A percentile compares a stretch with the other conserved stretches of the same genome.
Evolutionary conservation across 345 rosid species (phyloP).

Genomic region (Angophora floribunda): DNA sequence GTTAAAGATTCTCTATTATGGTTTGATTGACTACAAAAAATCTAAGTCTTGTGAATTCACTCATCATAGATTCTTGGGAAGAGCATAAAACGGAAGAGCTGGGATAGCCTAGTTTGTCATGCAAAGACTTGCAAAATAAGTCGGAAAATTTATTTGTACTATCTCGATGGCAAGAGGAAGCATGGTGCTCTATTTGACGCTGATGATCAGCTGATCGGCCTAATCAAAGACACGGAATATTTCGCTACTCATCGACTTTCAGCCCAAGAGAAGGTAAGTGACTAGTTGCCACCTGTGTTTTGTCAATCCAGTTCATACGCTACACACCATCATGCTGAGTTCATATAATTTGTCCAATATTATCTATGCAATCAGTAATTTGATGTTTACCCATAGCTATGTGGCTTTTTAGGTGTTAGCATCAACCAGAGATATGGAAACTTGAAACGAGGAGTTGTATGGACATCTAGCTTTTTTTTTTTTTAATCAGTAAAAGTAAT

Average conservation of each 20-base stretch:
- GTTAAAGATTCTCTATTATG: neutral
- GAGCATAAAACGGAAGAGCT: neutral
- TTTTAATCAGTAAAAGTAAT: neutral
- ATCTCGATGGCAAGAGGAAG: neutral
- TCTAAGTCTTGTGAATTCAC: neutral
- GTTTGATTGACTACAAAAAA: neutral
- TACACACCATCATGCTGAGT: neutral
- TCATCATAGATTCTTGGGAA: neutral
- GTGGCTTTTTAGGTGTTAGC: neutral
- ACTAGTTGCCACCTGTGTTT: neutral
- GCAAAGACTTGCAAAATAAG: neutral
- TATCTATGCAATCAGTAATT: neutral
- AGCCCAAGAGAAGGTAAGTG: neutral
- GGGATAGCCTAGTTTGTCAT: neutral
- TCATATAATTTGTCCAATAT: rapidly evolving
- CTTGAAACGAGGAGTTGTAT: neutral
- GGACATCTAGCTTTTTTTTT: neutral
- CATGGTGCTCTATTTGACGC: neutral
- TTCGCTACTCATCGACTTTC: neutral
- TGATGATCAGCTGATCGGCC: neutral
- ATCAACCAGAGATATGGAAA: neutral
- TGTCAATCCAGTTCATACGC: neutral
- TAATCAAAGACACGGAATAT: neutral
- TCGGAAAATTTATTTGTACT: neutral
- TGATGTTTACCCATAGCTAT: neutral